These are phyloP conservation scores for Croton setiger DNA, from an alignment of 441 rosid genomes.

Conservation along the genomic window DNA sequence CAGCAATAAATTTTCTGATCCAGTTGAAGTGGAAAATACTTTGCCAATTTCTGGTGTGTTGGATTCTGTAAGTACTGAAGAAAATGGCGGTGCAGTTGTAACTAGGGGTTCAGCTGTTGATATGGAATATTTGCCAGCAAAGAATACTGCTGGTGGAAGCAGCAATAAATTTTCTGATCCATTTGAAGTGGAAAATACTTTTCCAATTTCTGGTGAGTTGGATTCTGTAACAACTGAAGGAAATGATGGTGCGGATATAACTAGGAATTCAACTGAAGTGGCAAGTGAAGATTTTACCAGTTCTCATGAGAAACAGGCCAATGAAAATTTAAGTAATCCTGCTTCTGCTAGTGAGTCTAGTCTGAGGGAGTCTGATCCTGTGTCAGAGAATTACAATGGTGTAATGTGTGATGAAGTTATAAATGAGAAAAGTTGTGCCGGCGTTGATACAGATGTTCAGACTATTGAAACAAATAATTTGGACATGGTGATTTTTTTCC, in stretches of 20 bases:
- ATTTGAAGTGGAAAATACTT: conserved; percentile 27
- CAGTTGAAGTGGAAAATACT: conserved; percentile 27
- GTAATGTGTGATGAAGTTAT: conserved; percentile 16
- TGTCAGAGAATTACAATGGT: conserved; percentile 19
- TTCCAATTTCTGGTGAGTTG: conserved; percentile 14
- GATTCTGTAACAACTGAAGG: conserved; percentile 29
- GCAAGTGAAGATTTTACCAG: conserved; percentile 24
- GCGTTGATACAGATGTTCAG: conserved; percentile 24
- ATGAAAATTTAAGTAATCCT: conserved; percentile 22
- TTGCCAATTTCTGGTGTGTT: conserved; percentile 13
- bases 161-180: conserved; percentile 24
- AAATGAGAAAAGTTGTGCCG: conserved; percentile 23
- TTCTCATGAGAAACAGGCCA: conserved; percentile 20
- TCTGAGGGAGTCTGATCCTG: conserved; percentile 22
- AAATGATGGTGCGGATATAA: conserved; percentile 27
- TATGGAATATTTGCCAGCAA: conserved; percentile 27
- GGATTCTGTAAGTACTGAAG: conserved; percentile 29
- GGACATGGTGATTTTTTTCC: conserved; percentile 31
- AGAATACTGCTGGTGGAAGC: conserved; percentile 22
- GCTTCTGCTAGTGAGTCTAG: conserved; percentile 20
- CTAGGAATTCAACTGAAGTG: conserved; percentile 21
- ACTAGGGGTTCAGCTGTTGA: conserved; percentile 21
- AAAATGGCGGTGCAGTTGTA: conserved; percentile 28
- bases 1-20: conserved; percentile 23
- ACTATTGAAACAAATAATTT: conserved; percentile 16